A percentile compares a stretch with the other conserved stretches of the same genome.
Conservation (phyloP, 2,329 filamentous ascomycete species). For the Venturia oleaginea region DNA sequence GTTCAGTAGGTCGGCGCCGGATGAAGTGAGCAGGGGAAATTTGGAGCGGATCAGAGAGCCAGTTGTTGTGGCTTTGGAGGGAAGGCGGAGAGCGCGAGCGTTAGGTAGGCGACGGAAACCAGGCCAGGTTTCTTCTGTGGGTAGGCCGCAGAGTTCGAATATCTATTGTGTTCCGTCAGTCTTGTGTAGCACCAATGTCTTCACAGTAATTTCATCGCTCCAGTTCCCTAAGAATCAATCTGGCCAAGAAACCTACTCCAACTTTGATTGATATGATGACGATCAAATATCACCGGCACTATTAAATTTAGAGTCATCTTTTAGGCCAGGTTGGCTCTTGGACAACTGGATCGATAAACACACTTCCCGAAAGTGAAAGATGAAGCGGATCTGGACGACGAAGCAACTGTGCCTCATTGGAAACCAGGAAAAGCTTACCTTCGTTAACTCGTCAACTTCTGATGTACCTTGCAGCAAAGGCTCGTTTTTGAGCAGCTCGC, state of each 20-base stretch:
- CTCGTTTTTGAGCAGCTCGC: conserved; percentile 74
- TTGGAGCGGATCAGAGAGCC: conserved; percentile 57
- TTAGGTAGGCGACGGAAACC: conserved; percentile 80
- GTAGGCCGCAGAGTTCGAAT: conserved; percentile 81
- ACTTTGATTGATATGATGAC: too few relatives aligned
- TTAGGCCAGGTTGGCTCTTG: background rate
- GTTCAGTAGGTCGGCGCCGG: conserved; percentile 62
- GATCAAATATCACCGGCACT: too few relatives aligned
- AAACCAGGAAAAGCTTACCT: conserved; percentile 31
- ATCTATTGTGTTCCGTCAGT: conserved; percentile 45
- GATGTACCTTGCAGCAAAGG: conserved; percentile 81
- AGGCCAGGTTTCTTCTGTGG: conserved; percentile 76
- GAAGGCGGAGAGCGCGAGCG: conserved; percentile 65
- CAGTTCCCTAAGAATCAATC: too few relatives aligned
- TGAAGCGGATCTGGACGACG: background rate
- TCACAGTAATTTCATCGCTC: background rate
- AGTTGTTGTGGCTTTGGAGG: conserved; percentile 34
- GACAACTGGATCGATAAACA: background rate
- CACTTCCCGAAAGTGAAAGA: background rate
- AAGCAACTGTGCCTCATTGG: background rate
- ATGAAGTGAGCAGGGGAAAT: conserved; percentile 72
- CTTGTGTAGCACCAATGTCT: conserved; percentile 54
- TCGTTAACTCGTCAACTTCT: conserved; percentile 81
- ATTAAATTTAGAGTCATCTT: too few relatives aligned
- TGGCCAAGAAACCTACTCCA: too few relatives aligned